These are phyloP conservation scores for Fusarium setosum DNA, from an alignment of 2,329 filamentous ascomycete species.

Conservation along the genomic window DNA sequence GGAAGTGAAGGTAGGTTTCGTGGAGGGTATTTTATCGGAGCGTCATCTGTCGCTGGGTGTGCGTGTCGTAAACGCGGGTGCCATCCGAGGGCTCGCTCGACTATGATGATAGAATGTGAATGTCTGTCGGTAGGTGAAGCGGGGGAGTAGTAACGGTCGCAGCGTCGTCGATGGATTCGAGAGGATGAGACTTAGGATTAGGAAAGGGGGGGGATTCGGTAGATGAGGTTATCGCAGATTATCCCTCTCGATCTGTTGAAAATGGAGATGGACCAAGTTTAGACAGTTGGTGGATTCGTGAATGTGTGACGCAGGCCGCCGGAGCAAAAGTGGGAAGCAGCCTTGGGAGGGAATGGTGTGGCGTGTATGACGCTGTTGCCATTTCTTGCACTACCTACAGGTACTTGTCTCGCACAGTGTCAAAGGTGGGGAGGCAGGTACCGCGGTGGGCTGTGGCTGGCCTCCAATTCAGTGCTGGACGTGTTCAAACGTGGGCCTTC, in stretches of 20 bases:
- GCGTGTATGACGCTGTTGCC: conserved; percentile 41
- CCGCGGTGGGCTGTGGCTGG: neutral
- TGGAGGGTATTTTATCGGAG: conserved; percentile 28
- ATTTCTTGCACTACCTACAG: neutral
- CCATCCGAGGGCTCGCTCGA: conserved; percentile 37
- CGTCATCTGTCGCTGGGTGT: conserved; percentile 38
- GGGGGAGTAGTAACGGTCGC: conserved; percentile 17
- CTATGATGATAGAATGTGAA: conserved; percentile 1
- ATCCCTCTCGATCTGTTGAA: conserved; percentile 2
- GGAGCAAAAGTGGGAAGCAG: conserved; percentile 43
- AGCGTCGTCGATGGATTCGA: conserved; percentile 8
- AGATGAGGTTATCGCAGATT: conserved; percentile 31
- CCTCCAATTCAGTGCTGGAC: neutral
- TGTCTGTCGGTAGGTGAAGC: conserved; percentile 1
- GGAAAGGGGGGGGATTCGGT: conserved; percentile 9
- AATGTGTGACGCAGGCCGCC: conserved; percentile 34
- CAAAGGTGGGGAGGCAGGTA: neutral
- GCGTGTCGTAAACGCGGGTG: conserved; percentile 23
- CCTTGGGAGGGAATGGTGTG: conserved; percentile 33
- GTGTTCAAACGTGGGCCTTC: neutral
- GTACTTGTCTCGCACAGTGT: conserved; percentile 13
- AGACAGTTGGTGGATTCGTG: conserved; percentile 26
- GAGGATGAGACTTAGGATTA: neutral
- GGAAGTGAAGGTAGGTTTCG: conserved; percentile 45
- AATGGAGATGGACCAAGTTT: conserved; percentile 19